Base-by-base conservation (phyloP, 805 yeast species). In the Wickerhamiella domercqiae region DNA sequence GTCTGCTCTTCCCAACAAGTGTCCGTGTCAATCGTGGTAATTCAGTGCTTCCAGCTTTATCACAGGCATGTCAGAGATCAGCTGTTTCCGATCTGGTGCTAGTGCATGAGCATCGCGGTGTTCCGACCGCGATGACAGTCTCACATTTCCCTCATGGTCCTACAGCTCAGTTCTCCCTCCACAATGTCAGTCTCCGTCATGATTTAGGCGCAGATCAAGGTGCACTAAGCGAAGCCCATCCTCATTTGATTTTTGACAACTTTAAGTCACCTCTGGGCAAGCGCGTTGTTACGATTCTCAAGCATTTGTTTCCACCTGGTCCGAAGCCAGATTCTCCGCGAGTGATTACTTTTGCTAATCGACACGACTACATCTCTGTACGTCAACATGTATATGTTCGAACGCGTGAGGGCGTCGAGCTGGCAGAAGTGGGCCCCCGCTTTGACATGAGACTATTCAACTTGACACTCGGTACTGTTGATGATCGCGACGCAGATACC, bases 131-230 rank as follows among this genome's bases (percentile, higher is more conserved):
- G 1, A 52, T 90, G 42, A 87, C 97, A 1, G 63, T 90, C 20
- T 77, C 90, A 24, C 99, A 90, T 64, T 80, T 90, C 57, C 99
- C 98, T 3, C 94, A 90, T 55, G 99, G 99, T 0, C 99, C 98
- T 15, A 80, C 96, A 2, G 93, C 90, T 24, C 77, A 80, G 33
- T 90, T 90, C 66, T 81, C 96, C 7, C 63, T 90, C 40, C 97
- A 90, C 60, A 90, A 90, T 52, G 97, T 90, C 38, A 84, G 82
- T 19, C 64, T 90, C 40, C 76, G 97, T 57, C 99, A 90, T 57
- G 99, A 90, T 61, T 70, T 90, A 32, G 33, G 33, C 21, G 64
- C 78, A 20, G 73, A 82, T 50, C 68, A 78, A 21, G 96, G 96
- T 13, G 84, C 80, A 51, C 81, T 80, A 46, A 74, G 87, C 40